These are phyloP conservation scores for Mortierella sp. DNA, from an alignment of 371 early-diverging fungal genomes.

Conservation along the genomic window DNA sequence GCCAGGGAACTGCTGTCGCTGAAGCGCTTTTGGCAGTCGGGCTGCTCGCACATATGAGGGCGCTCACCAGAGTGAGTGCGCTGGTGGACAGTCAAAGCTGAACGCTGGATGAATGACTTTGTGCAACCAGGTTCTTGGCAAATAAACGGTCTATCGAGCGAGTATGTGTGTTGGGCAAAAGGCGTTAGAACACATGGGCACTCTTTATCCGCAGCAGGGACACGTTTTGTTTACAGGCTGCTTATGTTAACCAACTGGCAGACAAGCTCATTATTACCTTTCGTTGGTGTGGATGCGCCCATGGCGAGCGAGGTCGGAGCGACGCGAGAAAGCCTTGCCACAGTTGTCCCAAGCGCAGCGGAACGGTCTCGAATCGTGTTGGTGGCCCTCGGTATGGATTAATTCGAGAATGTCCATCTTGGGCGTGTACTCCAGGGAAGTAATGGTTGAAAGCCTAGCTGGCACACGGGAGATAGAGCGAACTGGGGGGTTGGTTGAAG, in stretches of 20 bases:
- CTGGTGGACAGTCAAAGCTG: slow-evolving; percentile 83
- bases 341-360: slow-evolving; percentile 76
- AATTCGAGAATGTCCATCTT: slow-evolving; percentile 76
- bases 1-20: slow-evolving; percentile 71
- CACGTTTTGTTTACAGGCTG: not conserved
- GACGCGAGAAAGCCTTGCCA: slow-evolving; percentile 79
- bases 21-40: slow-evolving; percentile 70
- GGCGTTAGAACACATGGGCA: not conserved
- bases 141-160: slow-evolving; percentile 65
- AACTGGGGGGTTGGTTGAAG: slow-evolving; percentile 20
- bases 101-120: slow-evolving; percentile 83
- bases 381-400: slow-evolving; percentile 65
- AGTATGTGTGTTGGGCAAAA: not conserved
- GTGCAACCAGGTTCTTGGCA: slow-evolving; percentile 76
- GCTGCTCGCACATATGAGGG: slow-evolving; percentile 78
- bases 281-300: slow-evolving; percentile 84
- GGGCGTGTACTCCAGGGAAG: slow-evolving; percentile 30
- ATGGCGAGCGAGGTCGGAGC: slow-evolving; percentile 83
- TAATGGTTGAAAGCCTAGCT: slow-evolving; percentile 42
- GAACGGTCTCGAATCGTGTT: slow-evolving; percentile 66
- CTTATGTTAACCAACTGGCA: not conserved
- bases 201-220: not conserved
- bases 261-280: slow-evolving; percentile 42
- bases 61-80: slow-evolving; percentile 87
- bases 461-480: slow-evolving; percentile 18